These are phyloP conservation scores for Neopestalotiopsis clavispora DNA, from an alignment of 2,329 filamentous ascomycete genomes.

Conservation along the genomic window DNA sequence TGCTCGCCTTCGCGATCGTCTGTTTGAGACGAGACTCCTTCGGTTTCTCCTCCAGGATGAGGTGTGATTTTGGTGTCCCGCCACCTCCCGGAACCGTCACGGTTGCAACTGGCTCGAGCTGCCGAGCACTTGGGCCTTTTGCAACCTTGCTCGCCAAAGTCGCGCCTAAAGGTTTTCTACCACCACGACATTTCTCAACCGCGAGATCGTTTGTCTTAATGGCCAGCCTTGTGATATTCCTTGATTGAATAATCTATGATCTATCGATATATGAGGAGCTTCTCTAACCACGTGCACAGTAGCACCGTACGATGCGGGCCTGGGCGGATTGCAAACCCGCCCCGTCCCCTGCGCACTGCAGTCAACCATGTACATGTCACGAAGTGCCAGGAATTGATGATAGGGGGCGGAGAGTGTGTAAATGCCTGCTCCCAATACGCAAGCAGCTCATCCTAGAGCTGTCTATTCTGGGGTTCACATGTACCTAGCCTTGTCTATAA, in stretches of 20 bases:
- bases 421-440: neutral
- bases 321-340: neutral
- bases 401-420: neutral
- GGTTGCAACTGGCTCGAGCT: slow-evolving; percentile 4
- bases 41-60: neutral
- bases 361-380: neutral
- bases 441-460: neutral
- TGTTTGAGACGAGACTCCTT: slow-evolving; percentile 2
- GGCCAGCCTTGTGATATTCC: neutral
- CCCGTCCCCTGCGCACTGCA: neutral
- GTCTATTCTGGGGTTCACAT: neutral
- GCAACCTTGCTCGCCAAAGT: slow-evolving; percentile 3
- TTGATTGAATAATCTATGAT: neutral
- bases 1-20: neutral
- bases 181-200: too few species aligned
- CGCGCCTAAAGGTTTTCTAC: too few species aligned
- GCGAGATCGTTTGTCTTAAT: neutral
- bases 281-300: neutral
- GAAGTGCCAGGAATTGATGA: neutral
- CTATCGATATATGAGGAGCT: neutral
- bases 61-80: neutral
- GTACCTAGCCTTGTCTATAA: neutral
- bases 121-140: slow-evolving; percentile 7
- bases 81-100: neutral
- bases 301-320: neutral